These are phyloP conservation scores for Paramecium biaurelia DNA, from an alignment of 73 alveolate genomes.

Conservation along the genomic window DNA sequence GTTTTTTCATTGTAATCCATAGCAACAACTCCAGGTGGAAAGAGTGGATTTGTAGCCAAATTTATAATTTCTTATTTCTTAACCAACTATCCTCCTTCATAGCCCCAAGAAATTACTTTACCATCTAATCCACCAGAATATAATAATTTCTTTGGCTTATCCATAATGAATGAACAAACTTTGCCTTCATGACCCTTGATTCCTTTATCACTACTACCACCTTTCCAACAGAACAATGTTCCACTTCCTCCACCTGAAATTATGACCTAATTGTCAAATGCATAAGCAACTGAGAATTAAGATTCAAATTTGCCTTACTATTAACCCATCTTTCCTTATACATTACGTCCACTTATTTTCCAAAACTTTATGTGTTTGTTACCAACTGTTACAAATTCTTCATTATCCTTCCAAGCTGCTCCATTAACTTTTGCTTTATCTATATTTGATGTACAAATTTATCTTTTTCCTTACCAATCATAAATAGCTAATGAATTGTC, in stretches of 20 bases:
- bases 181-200: slow-evolving; percentile 75
- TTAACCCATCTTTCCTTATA: slow-evolving; percentile 85
- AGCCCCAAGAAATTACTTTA: slow-evolving; percentile 75
- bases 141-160: slow-evolving; percentile 71
- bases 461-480: slow-evolving; percentile 90
- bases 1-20: slow-evolving; percentile 73
- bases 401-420: slow-evolving; percentile 87
- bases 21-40: slow-evolving; percentile 87
- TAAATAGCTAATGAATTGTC: slow-evolving; percentile 93
- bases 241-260: slow-evolving; percentile 84
- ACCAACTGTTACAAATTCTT: slow-evolving; percentile 95
- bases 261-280: slow-evolving; percentile 66
- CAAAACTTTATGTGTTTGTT: slow-evolving; percentile 93
- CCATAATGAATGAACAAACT: slow-evolving; percentile 69
- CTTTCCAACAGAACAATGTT: slow-evolving; percentile 70
- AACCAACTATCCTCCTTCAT: slow-evolving; percentile 22
- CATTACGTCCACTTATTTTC: slow-evolving; percentile 87
- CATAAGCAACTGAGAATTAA: slow-evolving; percentile 69
- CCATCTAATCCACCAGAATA: slow-evolving; percentile 97
- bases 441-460: slow-evolving; percentile 85
- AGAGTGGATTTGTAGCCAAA: slow-evolving; percentile 69
- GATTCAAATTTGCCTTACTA: slow-evolving; percentile 77
- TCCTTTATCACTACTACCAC: slow-evolving; percentile 73
- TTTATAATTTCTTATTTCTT: slow-evolving; percentile 41
- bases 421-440: slow-evolving; percentile 90